Evolutionary conservation across 495 filamentous ascomycete species (phyloP).

Genomic region (Thozetella sp.): DNA sequence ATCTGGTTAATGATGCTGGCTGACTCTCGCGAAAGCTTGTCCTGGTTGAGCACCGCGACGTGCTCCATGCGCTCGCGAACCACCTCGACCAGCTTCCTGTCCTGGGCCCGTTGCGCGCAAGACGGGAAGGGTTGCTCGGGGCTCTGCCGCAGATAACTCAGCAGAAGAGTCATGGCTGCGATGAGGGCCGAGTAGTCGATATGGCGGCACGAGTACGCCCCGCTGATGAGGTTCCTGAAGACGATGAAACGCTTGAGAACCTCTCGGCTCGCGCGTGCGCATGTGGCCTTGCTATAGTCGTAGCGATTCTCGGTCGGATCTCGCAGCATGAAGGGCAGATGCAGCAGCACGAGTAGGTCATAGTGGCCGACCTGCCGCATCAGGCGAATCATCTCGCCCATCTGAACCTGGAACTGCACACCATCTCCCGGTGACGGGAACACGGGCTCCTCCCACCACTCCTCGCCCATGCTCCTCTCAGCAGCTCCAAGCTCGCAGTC

Average conservation of each 20-base stretch:
- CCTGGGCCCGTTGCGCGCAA: slow-evolving; percentile 32
- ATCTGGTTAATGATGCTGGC: slow-evolving; percentile 42
- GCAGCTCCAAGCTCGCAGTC: slow-evolving; percentile 42
- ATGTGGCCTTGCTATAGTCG: slow-evolving; percentile 51
- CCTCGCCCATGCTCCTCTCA: slow-evolving; percentile 29
- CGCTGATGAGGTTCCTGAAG: slow-evolving; percentile 30
- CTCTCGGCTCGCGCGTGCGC: slow-evolving; percentile 37
- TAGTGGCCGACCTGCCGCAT: slow-evolving; percentile 48
- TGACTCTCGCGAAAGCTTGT: slow-evolving; percentile 39
- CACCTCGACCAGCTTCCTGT: slow-evolving; percentile 27
- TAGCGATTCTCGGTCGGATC: slow-evolving; percentile 39
- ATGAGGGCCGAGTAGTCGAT: slow-evolving; percentile 48
- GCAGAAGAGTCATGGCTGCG: slow-evolving; percentile 42
- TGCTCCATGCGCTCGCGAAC: slow-evolving; percentile 40
- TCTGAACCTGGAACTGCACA: slow-evolving; percentile 11
- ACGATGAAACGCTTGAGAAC: slow-evolving; percentile 39
- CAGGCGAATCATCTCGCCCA: slow-evolving; percentile 24
- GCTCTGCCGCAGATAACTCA: slow-evolving; percentile 37
- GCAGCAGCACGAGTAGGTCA: slow-evolving; percentile 40
- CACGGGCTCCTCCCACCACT: slow-evolving; percentile 40
- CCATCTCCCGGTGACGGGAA: too few species aligned
- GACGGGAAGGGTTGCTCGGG: slow-evolving; percentile 21
- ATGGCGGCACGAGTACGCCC: slow-evolving; percentile 38
- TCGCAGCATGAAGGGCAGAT: slow-evolving; percentile 49
- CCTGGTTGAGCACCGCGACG: slow-evolving; percentile 29